Evolutionary conservation across 495 filamentous ascomycete genomes (phyloP).

Genomic region (Barbatosphaeria neglecta): DNA sequence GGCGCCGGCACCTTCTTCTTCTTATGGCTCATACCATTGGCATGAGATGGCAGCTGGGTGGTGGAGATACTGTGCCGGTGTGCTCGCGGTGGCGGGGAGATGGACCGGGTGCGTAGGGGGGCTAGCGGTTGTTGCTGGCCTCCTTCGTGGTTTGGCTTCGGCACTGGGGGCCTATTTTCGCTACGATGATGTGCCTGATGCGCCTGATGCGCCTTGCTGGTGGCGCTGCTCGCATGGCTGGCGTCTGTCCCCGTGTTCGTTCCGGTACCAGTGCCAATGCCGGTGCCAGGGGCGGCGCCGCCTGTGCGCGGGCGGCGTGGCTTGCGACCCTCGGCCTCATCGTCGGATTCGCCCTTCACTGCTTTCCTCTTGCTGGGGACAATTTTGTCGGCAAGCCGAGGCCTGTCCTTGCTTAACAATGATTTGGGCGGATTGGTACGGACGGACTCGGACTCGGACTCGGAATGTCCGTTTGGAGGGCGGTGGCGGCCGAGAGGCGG

Average conservation of each 20-base stretch:
- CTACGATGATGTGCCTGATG: too few species aligned
- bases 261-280: constrained; percentile 21
- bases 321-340: constrained; percentile 36
- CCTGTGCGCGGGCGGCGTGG: constrained; percentile 33
- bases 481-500: constrained; percentile 20
- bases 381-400: constrained; percentile 24
- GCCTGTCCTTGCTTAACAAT: constrained; percentile 21
- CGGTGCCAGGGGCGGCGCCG: constrained; percentile 31
- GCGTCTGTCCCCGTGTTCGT: constrained; percentile 18
- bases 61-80: constrained; percentile 58
- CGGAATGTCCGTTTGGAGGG: constrained; percentile 26
- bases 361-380: constrained; percentile 34
- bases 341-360: constrained; percentile 33
- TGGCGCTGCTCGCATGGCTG: too few species aligned
- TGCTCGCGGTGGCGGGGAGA: constrained; percentile 47
- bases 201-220: too few species aligned
- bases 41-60: constrained; percentile 41
- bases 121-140: constrained; percentile 19
- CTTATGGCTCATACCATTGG: constrained; percentile 42
- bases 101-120: constrained; percentile 51
- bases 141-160: constrained; percentile 23
- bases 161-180: constrained; percentile 15
- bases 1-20: constrained; percentile 47
- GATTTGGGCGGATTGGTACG: constrained; percentile 22
- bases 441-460: constrained; percentile 34